Evolutionary conservation across 2,329 filamentous ascomycete genomes (phyloP), one percentile per base, ranked within the genome.

Genomic region (Fusarium tricinctum): DNA sequence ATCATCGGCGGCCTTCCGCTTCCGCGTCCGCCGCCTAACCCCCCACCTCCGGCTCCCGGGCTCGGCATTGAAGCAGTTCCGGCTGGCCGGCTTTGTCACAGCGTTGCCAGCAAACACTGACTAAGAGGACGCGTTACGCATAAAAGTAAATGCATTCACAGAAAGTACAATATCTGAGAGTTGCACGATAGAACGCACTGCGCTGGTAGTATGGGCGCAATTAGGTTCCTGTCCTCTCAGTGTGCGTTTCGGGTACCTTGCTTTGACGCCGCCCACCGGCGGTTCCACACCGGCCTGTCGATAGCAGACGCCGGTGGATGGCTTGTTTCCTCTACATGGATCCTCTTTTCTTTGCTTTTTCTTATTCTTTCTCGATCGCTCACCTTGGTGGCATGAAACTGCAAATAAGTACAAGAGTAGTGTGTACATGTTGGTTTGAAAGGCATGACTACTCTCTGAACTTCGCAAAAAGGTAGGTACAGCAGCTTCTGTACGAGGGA

Each of bases 211-310:
- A 39, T 35, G 47, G 54, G 32, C 38, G 49, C 33, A 30, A 30
- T 12, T 13, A 28, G 52, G 38, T 66, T 33, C 30, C 35, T 45
- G 42, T 43, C 20, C 45, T 51, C 63, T 39, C 10, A 28, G 35
- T 50, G 23, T 50, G 40, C 35, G 52, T 62, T 68, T 70, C 66
- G 66, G 71, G 66, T 67, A 70, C 63, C 71, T 73, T 72, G 60
- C 66, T 62, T 68, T 57, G 46, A 38, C 57, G 67, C 69, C 52
- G 69, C 68, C 47, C 58, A 70, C 45, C 59, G n/a, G 54, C 46
- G 17, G 48, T 52, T 47, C 56, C 52, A 69, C 62, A 69, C 50
- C 67, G 58, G 66, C 49, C 49, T 63, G 43, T 56, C 42, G 47
- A 55, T 66, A 38, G 26, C n/a, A 32, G 28, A 57, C 44, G 57